Percentiles rank a stretch among this genome's conserved stretches.
Conservation (phyloP, 495 filamentous ascomycete species). For the Lasiosphaeria miniovina region DNA sequence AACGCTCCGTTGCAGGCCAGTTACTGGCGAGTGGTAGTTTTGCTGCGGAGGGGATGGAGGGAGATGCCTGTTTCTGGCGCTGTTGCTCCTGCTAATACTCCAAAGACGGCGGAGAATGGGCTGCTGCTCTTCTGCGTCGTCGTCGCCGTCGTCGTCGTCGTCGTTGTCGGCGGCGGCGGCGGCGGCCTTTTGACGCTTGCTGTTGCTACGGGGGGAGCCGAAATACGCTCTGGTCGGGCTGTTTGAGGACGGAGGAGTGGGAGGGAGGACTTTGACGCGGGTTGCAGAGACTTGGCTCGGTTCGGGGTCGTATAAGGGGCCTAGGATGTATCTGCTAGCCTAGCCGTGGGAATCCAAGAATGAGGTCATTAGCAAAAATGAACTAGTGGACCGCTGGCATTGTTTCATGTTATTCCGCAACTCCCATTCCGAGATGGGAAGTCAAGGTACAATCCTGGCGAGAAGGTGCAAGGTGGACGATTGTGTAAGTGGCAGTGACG, state of each 20-base stretch:
- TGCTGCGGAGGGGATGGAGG: conserved; percentile 17
- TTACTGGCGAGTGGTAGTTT: conserved; percentile 4
- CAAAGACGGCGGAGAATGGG: conserved; percentile 21
- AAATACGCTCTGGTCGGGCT: conserved; percentile 22
- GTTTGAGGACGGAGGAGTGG: conserved; percentile 34
- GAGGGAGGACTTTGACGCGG: conserved; percentile 18
- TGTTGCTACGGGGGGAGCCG: background rate
- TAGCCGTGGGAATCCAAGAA: conserved; percentile 21
- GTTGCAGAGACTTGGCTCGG: conserved; percentile 31
- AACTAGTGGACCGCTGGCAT: background rate
- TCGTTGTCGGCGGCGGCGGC: background rate
- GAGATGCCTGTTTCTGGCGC: conserved; percentile 5
- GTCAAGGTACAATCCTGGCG: background rate
- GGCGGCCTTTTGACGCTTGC: background rate
- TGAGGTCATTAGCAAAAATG: conserved; percentile 9
- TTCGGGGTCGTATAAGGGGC: conserved; percentile 42
- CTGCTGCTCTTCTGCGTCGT: background rate
- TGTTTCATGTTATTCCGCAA: background rate
- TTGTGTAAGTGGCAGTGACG: conserved; percentile 28
- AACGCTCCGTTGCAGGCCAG: conserved; percentile 17
- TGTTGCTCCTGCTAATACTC: conserved; percentile 23
- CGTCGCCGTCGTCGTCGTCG: too few species aligned
- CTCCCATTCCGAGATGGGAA: background rate
- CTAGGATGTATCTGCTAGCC: conserved; percentile 56
- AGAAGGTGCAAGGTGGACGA: conserved; percentile 7